These are phyloP conservation scores for Apophysomyces elegans DNA, from an alignment of 371 early-diverging fungal genomes.

Conservation along the genomic window DNA sequence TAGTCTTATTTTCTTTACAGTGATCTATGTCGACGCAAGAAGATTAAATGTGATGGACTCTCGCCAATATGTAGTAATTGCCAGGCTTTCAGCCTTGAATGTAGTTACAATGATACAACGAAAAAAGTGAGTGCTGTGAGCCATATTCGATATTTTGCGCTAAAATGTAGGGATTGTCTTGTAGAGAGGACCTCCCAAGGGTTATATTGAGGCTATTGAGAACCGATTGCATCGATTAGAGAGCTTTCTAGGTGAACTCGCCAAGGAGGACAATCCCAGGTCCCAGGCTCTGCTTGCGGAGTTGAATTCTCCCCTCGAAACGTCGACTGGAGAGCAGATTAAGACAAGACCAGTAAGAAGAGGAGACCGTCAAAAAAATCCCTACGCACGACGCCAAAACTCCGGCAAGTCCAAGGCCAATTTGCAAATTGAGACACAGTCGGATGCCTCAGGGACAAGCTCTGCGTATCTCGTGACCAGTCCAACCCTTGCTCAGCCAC, in stretches of 20 bases:
- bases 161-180: background rate
- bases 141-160: background rate
- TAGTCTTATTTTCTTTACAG: conserved; percentile 21
- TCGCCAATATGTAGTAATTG: conserved; percentile 58
- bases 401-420: conserved; percentile 20
- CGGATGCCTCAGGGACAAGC: conserved; percentile 1
- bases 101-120: conserved; percentile 50
- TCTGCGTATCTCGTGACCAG: conserved; percentile 10
- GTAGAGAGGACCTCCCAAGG: conserved; percentile 70
- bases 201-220: conserved; percentile 78
- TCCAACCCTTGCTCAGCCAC: conserved; percentile 12
- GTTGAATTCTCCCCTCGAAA: conserved; percentile 57
- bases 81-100: conserved; percentile 41
- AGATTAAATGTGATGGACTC: conserved; percentile 68
- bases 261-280: conserved; percentile 60
- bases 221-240: conserved; percentile 67
- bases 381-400: no score
- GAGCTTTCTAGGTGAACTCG: conserved; percentile 55
- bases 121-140: conserved; percentile 36
- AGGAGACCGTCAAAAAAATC: background rate
- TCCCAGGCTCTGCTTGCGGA: conserved; percentile 57
- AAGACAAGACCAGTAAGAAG: conserved; percentile 42
- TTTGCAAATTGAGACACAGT: background rate
- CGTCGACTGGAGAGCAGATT: conserved; percentile 52
- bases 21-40: conserved; percentile 66